phyloP scores from a whole-genome alignment of 495 filamentous ascomycete genomes.

The Tuber microsphaerosporum region DNA sequence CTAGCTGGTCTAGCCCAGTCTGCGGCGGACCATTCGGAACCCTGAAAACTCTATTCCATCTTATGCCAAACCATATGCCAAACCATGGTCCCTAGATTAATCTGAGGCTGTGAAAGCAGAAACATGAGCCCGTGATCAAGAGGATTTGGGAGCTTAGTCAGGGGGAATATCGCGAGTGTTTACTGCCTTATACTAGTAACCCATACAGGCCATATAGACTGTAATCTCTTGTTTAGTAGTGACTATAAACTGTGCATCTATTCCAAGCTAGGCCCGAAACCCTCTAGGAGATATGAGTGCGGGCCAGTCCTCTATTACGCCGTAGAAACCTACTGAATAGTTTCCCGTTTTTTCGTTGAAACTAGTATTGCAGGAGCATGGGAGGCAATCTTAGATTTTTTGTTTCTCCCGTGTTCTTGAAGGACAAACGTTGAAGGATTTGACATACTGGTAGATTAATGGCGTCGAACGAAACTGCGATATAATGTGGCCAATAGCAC shows the following conservation, averaged over 20 bases:
- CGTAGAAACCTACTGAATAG: background rate
- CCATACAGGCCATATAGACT: background rate
- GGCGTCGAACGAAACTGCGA: background rate
- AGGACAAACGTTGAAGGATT: background rate
- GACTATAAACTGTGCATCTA: background rate
- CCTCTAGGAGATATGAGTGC: background rate
- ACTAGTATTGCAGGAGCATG: background rate
- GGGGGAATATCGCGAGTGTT: background rate
- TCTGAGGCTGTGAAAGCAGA: background rate
- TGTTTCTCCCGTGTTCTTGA: background rate
- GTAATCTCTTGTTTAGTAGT: background rate
- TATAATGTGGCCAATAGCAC: background rate
- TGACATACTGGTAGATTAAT: too few species aligned
- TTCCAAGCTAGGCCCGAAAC: background rate
- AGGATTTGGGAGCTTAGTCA: background rate
- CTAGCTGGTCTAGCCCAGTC: too few species aligned
- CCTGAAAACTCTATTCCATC: too few species aligned
- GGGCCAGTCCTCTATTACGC: background rate
- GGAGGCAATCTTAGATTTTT: background rate
- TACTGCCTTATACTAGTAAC: background rate
- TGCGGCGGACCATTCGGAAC: too few species aligned
- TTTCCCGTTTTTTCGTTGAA: background rate
- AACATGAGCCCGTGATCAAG: background rate
- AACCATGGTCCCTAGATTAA: background rate
- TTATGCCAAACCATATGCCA: background rate